Evolutionary conservation across 108 stramenopile species (phyloP).

Genomic region (Chaetoceros tenuissimus): DNA sequence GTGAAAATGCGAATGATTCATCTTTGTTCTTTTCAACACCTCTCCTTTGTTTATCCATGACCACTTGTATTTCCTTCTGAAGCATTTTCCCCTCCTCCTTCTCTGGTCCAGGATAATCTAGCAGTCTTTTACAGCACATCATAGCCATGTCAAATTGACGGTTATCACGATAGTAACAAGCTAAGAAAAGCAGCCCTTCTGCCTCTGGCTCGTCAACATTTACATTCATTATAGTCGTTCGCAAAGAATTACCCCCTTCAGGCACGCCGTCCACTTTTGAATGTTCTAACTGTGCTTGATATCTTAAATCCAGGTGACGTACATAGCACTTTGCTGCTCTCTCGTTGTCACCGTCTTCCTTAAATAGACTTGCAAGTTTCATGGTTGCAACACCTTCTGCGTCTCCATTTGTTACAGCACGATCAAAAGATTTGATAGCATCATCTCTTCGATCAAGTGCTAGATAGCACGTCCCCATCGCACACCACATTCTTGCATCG

Average conservation of each 20-base stretch:
- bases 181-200: slow-evolving; percentile 84
- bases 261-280: slow-evolving; percentile 19
- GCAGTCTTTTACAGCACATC: slow-evolving; percentile 66
- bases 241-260: slow-evolving; percentile 25
- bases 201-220: slow-evolving; percentile 81
- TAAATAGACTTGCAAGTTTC: slow-evolving; percentile 84
- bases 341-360: slow-evolving; percentile 68
- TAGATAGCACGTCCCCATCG: slow-evolving; percentile 82
- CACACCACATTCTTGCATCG: slow-evolving; percentile 99
- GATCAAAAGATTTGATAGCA: slow-evolving; percentile 87
- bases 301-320: slow-evolving; percentile 72
- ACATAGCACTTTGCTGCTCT: slow-evolving; percentile 90
- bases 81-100: slow-evolving; percentile 89
- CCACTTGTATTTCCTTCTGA: slow-evolving; percentile 80
- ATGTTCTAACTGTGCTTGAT: slow-evolving; percentile 24
- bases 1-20: slow-evolving; percentile 36
- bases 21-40: slow-evolving; percentile 18
- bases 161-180: slow-evolving; percentile 70
- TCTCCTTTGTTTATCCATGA: slow-evolving; percentile 39
- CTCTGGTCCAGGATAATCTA: slow-evolving; percentile 92
- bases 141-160: slow-evolving; percentile 74
- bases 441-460: slow-evolving; percentile 61
- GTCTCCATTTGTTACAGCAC: slow-evolving; percentile 82
- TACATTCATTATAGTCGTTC: slow-evolving; percentile 50
- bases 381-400: slow-evolving; percentile 89